Evolutionary conservation across 2,329 filamentous ascomycete genomes (phyloP).

Genomic region (Catunica adiposa): DNA sequence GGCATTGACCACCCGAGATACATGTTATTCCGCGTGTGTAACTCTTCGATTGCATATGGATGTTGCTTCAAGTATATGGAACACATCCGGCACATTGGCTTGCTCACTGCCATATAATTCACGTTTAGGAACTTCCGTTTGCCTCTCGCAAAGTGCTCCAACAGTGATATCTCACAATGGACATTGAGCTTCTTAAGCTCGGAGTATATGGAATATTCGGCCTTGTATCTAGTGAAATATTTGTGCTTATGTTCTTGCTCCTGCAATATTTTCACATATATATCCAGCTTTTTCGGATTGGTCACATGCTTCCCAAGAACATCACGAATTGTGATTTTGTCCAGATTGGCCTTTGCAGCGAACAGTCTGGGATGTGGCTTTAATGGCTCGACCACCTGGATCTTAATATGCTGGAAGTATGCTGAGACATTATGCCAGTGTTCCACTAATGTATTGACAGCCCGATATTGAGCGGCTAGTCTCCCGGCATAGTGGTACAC

Average conservation of each 20-base stretch:
- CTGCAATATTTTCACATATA: background rate
- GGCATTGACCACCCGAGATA: slow-evolving; percentile 4
- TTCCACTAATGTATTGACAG: background rate
- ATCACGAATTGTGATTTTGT: slow-evolving; percentile 1
- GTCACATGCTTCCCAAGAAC: slow-evolving; percentile 5
- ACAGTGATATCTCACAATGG: slow-evolving; percentile 6
- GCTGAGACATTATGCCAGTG: background rate
- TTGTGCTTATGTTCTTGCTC: background rate
- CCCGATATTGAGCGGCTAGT: background rate
- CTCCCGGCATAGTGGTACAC: slow-evolving; percentile 5
- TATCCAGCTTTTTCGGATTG: background rate
- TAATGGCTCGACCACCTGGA: background rate
- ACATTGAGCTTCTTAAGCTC: background rate
- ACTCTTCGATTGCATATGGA: background rate
- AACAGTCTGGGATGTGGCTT: background rate
- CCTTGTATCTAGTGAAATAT: background rate
- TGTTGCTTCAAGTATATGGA: slow-evolving; percentile 3
- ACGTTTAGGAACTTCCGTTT: background rate
- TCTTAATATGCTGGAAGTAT: background rate
- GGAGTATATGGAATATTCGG: background rate
- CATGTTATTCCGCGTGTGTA: background rate
- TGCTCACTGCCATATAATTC: slow-evolving; percentile 1
- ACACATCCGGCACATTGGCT: slow-evolving; percentile 6
- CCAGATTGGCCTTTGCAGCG: background rate
- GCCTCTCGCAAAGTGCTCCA: background rate